These are phyloP conservation scores for Macadamia tetraphylla DNA, from an alignment of 164 flowering plant species.

Conservation along the genomic window DNA sequence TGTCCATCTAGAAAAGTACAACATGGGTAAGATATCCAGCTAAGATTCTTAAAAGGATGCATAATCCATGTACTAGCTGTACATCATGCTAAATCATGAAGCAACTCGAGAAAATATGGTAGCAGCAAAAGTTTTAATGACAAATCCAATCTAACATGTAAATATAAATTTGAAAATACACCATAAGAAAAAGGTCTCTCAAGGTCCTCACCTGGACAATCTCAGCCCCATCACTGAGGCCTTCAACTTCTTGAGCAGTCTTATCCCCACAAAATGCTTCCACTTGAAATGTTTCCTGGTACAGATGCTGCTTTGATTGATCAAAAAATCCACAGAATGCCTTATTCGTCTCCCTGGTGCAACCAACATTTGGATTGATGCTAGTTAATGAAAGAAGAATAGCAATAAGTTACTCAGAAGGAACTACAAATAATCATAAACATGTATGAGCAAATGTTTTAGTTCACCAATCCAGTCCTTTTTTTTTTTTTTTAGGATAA, in stretches of 20 bases:
- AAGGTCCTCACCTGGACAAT: slow-evolving; percentile 17
- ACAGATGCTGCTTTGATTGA: slow-evolving; percentile 32
- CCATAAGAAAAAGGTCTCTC: neutral
- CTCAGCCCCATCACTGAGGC: slow-evolving; percentile 1
- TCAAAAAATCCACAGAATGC: slow-evolving; percentile 86
- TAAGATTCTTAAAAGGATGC: neutral
- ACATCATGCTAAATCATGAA: slow-evolving; percentile 1
- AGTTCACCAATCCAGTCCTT: neutral
- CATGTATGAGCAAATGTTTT: neutral
- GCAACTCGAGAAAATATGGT: neutral
- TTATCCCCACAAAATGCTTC: slow-evolving; percentile 11
- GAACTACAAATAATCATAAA: neutral
- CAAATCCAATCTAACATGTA: neutral
- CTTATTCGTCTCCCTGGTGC: slow-evolving; percentile 73
- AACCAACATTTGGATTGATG: slow-evolving; percentile 1
- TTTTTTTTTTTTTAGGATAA: no score
- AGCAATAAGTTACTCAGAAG: neutral
- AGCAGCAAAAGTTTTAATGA: neutral
- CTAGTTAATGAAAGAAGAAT: neutral
- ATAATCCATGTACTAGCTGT: neutral
- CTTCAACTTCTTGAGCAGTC: slow-evolving; percentile 14
- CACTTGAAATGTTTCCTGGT: slow-evolving; percentile 23
- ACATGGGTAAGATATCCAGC: neutral
- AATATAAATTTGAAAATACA: neutral
- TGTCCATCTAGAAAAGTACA: slow-evolving; percentile 14